Evolutionary conservation across 257 asterid genomes (phyloP).

Genomic region (Echium plantagineum): DNA sequence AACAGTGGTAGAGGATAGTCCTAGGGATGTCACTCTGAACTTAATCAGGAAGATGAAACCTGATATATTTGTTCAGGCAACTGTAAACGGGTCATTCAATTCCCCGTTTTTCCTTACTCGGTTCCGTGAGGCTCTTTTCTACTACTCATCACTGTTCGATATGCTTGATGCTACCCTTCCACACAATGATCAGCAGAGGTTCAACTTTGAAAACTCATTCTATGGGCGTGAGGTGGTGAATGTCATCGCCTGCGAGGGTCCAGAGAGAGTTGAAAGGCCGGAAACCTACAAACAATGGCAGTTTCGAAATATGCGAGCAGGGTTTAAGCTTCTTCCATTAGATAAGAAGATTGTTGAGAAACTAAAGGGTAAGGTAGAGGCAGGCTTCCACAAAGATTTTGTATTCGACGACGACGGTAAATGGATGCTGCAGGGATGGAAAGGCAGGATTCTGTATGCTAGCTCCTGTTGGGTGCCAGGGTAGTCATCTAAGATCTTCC

Average conservation of each 20-base stretch:
- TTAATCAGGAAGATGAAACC: conserved; percentile 16
- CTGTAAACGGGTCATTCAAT: not conserved
- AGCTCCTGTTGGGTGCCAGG: conserved; percentile 19
- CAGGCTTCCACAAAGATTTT: conserved; percentile 17
- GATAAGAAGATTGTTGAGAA: conserved; percentile 3
- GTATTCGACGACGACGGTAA: conserved; percentile 7
- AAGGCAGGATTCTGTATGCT: conserved; percentile 10
- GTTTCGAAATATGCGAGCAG: conserved; percentile 8
- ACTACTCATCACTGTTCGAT: conserved; percentile 9
- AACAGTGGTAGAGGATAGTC: conserved; percentile 10
- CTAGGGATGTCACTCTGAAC: conserved; percentile 11
- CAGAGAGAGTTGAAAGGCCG: conserved; percentile 12
- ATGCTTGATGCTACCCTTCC: conserved; percentile 4
- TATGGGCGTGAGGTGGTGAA: conserved; percentile 9
- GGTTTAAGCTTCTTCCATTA: conserved; percentile 11
- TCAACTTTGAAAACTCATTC: conserved; percentile 6
- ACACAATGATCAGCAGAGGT: conserved; percentile 1
- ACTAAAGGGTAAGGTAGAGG: conserved; percentile 5
- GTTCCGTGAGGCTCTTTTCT: conserved; percentile 11
- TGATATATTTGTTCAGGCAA: conserved; percentile 2
- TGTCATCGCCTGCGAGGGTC: conserved; percentile 17
- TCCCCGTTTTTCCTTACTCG: conserved; percentile 12
- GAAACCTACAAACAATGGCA: conserved; percentile 21
- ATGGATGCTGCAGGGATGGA: conserved; percentile 22
- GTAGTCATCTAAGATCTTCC: not conserved